These are phyloP conservation scores for Sporobolomyces phaffii DNA, from an alignment of 768 basidiomycete species.

Conservation along the genomic window DNA sequence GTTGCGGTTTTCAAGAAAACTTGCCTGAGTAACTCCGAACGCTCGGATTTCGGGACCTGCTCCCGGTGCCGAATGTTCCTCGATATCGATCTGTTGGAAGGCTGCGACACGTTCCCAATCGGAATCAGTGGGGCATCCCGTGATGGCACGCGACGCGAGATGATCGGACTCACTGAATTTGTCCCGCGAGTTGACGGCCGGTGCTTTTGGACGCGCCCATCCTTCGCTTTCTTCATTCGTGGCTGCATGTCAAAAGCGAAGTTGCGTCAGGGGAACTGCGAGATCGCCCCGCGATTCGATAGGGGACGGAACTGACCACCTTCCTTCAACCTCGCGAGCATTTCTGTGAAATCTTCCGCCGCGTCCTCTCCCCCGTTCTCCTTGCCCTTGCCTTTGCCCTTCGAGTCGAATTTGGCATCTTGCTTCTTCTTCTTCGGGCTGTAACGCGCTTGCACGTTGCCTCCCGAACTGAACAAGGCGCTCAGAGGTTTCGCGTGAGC, in stretches of 20 bases:
- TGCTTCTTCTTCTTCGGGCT: constrained; percentile 24
- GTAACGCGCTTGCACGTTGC: background rate
- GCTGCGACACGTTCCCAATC: no score
- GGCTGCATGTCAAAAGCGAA: no score
- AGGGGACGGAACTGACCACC: constrained; percentile 21
- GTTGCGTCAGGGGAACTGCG: no score
- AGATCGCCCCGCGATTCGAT: no score
- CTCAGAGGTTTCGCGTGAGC: constrained; percentile 37
- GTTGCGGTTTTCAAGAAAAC: background rate
- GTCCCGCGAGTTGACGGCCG: constrained; percentile 25
- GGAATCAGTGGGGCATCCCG: no score
- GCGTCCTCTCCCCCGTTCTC: constrained; percentile 18
- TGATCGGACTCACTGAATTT: constrained; percentile 28
- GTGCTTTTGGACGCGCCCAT: constrained; percentile 27
- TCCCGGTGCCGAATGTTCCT: constrained; percentile 57
- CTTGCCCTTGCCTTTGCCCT: constrained; percentile 8
- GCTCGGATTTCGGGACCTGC: constrained; percentile 57
- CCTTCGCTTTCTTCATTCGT: constrained; percentile 19
- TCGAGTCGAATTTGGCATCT: background rate
- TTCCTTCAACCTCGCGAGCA: constrained; percentile 32
- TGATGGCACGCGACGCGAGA: no score
- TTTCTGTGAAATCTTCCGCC: constrained; percentile 31
- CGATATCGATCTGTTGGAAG: constrained; percentile 95
- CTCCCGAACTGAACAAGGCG: constrained; percentile 19
- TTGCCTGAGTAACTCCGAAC: constrained; percentile 84